A percentile compares a stretch with the other conserved stretches of the same genome.
Evolutionary conservation across 2,329 filamentous ascomycete genomes (phyloP).

Genomic region (Apiospora malaysiana): DNA sequence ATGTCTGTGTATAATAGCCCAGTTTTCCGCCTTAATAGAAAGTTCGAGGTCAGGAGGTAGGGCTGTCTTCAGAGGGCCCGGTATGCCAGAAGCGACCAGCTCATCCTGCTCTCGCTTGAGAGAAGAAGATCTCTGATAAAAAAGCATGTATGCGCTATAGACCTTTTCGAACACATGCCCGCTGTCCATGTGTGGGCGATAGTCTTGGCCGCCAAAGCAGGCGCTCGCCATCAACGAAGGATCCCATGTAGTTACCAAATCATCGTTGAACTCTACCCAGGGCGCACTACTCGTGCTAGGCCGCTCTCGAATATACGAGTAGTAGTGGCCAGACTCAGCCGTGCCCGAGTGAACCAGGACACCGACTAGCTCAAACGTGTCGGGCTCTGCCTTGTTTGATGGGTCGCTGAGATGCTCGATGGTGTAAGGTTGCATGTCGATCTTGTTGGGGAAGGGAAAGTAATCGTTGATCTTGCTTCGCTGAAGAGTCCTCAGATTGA

Average conservation of each 20-base stretch:
- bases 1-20: conserved; percentile 74
- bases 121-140: conserved; percentile 83
- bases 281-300: conserved; percentile 56
- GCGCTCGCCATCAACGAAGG: conserved; percentile 72
- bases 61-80: conserved; percentile 51
- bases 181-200: conserved; percentile 53
- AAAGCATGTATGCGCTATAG: conserved; percentile 96
- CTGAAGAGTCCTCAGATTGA: conserved; percentile 76
- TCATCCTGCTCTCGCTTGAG: conserved; percentile 59
- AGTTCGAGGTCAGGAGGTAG: conserved; percentile 54
- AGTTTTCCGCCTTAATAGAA: conserved; percentile 76
- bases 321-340: conserved; percentile 95
- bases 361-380: conserved; percentile 92
- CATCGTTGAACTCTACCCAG: conserved; percentile 96
- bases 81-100: conserved; percentile 44
- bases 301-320: conserved; percentile 89
- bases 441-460: conserved; percentile 82
- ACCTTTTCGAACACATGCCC: conserved; percentile 66
- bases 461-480: conserved; percentile 95
- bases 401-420: conserved; percentile 79
- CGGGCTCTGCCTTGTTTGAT: conserved; percentile 60
- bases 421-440: conserved; percentile 90
- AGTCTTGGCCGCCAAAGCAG: conserved; percentile 79
- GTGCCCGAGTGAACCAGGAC: conserved; percentile 92
- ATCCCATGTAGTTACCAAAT: conserved; percentile 79